Evolutionary conservation across 176 grass and related monocot species (phyloP).

Genomic region (Hyparrhenia diplandra): DNA sequence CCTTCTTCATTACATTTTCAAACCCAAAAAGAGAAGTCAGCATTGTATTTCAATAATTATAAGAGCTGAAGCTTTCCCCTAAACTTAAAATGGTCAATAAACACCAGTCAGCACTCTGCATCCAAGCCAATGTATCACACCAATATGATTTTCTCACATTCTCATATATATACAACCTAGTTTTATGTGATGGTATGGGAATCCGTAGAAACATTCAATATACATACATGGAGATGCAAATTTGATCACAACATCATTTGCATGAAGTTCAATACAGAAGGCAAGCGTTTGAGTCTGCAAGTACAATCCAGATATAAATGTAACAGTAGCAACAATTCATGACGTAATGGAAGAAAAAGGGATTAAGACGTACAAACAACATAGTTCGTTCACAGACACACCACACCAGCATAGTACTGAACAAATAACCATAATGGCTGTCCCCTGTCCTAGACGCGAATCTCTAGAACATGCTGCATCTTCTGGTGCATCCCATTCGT

Average conservation of each 20-base stretch:
- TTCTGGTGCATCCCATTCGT: neutral
- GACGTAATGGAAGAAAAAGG: neutral
- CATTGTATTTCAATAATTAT: too few species aligned
- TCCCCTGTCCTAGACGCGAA: neutral
- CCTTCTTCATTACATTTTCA: too few species aligned
- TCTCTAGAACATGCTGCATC: neutral
- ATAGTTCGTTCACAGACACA: neutral
- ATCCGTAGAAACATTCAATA: neutral
- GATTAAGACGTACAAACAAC: neutral
- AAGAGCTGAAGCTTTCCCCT: too few species aligned
- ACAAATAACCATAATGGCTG: neutral
- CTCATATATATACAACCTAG: neutral
- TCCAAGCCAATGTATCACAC: too few species aligned
- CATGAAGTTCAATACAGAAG: neutral
- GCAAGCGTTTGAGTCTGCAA: neutral
- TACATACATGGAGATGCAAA: neutral
- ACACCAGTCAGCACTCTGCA: too few species aligned
- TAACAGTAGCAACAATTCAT: neutral
- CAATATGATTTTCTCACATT: too few species aligned
- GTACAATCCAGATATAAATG: neutral
- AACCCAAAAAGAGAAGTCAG: too few species aligned
- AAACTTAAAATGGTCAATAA: too few species aligned
- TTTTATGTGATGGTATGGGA: neutral
- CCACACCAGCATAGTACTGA: neutral
- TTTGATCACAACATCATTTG: neutral